Percentiles rank a stretch among this genome's conserved stretches.
phyloP scores from a whole-genome alignment of 306 rosid genomes.

The Cucumis melo region DNA sequence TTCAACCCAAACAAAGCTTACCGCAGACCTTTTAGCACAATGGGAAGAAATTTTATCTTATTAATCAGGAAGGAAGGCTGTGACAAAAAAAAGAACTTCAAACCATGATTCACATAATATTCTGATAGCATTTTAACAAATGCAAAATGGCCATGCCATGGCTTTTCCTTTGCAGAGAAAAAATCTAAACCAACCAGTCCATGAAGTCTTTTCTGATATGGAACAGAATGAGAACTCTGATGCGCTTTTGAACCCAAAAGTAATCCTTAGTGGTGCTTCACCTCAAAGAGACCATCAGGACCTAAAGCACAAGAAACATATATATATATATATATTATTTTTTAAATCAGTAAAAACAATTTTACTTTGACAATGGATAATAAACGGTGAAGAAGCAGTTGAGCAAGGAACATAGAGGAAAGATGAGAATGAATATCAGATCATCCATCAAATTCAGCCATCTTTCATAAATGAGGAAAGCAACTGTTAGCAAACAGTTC shows the following conservation, averaged over 20 bases:
- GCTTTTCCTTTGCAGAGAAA: background rate
- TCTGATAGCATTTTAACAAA: background rate
- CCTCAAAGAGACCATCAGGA: conserved; percentile 46
- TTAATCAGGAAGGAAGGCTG: conserved; percentile 3
- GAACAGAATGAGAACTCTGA: background rate
- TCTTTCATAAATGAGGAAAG: background rate
- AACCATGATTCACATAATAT: background rate
- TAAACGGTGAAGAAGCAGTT: background rate
- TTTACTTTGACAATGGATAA: background rate
- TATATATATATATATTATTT: no score
- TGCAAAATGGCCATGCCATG: background rate
- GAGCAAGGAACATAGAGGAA: background rate
- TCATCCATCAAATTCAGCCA: background rate
- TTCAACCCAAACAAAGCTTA: background rate
- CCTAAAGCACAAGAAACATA: conserved; percentile 14
- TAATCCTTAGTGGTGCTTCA: conserved; percentile 24
- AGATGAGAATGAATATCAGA: background rate
- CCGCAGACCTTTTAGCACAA: background rate
- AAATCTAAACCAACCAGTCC: background rate
- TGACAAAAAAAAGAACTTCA: background rate
- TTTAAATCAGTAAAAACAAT: background rate
- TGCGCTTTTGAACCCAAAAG: background rate
- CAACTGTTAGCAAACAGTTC: background rate
- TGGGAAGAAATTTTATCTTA: background rate
- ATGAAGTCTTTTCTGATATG: conserved; percentile 2